Evolutionary conservation across 2,329 filamentous ascomycete species (phyloP).

Genomic region (Lachnellula cervina): DNA sequence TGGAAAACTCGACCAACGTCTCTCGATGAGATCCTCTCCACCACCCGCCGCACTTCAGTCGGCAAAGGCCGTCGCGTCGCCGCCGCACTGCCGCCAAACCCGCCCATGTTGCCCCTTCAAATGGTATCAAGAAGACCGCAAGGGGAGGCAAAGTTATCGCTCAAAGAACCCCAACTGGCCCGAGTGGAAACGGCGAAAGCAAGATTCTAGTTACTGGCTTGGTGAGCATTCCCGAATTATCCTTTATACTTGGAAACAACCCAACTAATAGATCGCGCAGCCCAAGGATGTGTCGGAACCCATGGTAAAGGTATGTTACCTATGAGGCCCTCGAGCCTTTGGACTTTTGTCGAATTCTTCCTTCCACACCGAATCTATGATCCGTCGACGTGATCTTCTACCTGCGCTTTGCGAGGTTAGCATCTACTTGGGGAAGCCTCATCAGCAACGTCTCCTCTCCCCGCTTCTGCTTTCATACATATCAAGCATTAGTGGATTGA

Average conservation of each 20-base stretch:
- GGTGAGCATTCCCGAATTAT: constrained; percentile 53
- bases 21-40: constrained; percentile 94
- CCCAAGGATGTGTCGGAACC: constrained; percentile 93
- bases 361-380: constrained; percentile 24
- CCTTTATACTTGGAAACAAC: background rate
- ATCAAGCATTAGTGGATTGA: constrained; percentile 37
- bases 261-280: constrained; percentile 42
- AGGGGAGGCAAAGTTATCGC: constrained; percentile 55
- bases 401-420: constrained; percentile 16
- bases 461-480: constrained; percentile 25
- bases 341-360: constrained; percentile 70
- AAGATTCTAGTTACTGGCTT: constrained; percentile 99
- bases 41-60: constrained; percentile 42
- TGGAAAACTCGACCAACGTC: constrained; percentile 93
- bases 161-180: constrained; percentile 62
- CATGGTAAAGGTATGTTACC: constrained; percentile 99
- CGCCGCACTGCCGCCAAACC: constrained; percentile 41
- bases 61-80: constrained; percentile 37
- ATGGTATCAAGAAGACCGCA: constrained; percentile 76
- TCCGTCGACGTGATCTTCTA: constrained; percentile 23
- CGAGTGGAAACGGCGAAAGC: constrained; percentile 65
- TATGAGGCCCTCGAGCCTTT: constrained; percentile 64
- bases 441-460: constrained; percentile 38
- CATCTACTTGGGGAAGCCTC: constrained; percentile 21
- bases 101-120: constrained; percentile 64